Percentiles rank a stretch among this genome's conserved stretches.
Evolutionary conservation across 2,329 filamentous ascomycete species (phyloP).

Genomic region (Coleophoma eucalyptorum): DNA sequence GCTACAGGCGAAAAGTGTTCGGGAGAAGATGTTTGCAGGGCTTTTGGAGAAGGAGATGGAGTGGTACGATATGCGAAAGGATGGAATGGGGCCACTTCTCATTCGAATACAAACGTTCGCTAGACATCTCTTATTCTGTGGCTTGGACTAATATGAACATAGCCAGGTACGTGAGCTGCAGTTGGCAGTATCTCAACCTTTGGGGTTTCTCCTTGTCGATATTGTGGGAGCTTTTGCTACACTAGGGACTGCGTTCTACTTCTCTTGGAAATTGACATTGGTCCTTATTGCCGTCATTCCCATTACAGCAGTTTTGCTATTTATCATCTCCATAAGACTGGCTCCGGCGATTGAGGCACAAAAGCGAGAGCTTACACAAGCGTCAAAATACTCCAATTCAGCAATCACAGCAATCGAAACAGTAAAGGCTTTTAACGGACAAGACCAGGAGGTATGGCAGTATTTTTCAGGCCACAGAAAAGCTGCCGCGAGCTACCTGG

Average conservation of each 20-base stretch:
- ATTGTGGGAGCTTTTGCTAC: constrained; percentile 61
- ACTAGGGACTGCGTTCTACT: constrained; percentile 69
- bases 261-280: constrained; percentile 80
- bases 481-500: constrained; percentile 60
- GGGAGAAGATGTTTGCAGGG: constrained; percentile 60
- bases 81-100: constrained; percentile 70
- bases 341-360: constrained; percentile 67
- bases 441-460: constrained; percentile 62
- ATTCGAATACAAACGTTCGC: constrained; percentile 70
- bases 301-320: constrained; percentile 57
- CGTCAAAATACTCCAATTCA: constrained; percentile 68
- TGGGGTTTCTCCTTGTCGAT: constrained; percentile 67
- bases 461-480: constrained; percentile 55
- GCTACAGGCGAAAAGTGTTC: constrained; percentile 65
- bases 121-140: not conserved
- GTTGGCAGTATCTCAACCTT: constrained; percentile 71
- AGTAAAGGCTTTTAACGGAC: constrained; percentile 82
- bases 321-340: constrained; percentile 55
- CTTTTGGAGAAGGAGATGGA: constrained; percentile 70
- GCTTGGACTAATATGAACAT: constrained; percentile 9
- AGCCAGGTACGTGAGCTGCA: constrained; percentile 84
- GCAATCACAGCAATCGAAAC: constrained; percentile 74
- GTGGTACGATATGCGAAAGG: constrained; percentile 75
- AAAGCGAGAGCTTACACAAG: constrained; percentile 60
- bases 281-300: constrained; percentile 74